Evolutionary conservation across 306 rosid genomes (phyloP), one percentile per base, ranked within the genome.

Genomic region (Cicer judaicum): DNA sequence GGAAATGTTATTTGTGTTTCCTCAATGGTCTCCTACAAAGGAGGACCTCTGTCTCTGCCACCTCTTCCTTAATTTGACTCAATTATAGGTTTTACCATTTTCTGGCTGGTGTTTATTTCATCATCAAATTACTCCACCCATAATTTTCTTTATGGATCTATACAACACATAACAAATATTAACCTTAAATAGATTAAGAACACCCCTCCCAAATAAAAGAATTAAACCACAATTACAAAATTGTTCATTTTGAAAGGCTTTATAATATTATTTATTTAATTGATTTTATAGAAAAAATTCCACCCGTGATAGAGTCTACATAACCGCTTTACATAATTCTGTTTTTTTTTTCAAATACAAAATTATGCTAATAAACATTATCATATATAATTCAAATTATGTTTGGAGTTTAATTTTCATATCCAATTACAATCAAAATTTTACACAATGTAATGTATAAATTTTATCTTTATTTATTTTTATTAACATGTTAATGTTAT

Each of bases 1-100:
- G 69, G 74, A 78, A 64, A 41, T 13, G 44, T 48, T 44, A 29
- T 60, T 24, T 52, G 78, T 76, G 79, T 83, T 79, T 39, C 82
- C 19, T 60, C 66, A 60, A 60, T 60, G 66, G 66, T 60, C 89
- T 85, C 89, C 89, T 85, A 78, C 82, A 85, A 88, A 85, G 80
- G 71, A 73, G 96, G 92, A 34, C 47, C 57, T 53, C 40, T 65
- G 47, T 68, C 42, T 60, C 10, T 52, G 54, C 68, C 85, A 64
- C 71, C 82, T 81, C 52, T 80, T 70, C 78, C 83, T 85, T 91
- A 50, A 79, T 70, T 73, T 68, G 52, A 57, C 70, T 81, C 83
- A 38, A 85, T 85, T 86, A 78, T 72, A 61, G 79, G 53, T 84
- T 83, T 86, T 89, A 81, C 84, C 85, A 63, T 72, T 83, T 86